Conservation (phyloP, 441 rosid genomes). For the Adansonia rubrostipa region DNA sequence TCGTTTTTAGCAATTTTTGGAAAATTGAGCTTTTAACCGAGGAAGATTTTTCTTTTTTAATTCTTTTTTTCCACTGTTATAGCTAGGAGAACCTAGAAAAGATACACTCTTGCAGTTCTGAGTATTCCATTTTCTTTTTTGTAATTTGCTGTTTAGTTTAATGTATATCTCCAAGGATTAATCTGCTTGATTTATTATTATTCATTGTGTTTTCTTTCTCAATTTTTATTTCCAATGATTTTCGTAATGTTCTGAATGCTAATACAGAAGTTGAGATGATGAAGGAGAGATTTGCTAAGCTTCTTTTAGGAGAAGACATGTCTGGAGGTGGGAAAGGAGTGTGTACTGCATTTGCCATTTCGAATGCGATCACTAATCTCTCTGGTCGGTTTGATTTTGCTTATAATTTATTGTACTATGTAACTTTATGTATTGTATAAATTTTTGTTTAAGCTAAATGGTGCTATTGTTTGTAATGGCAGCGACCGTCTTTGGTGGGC, state of each 20-base stretch:
- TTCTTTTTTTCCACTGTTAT: not conserved
- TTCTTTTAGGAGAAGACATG: slow-evolving; percentile 97
- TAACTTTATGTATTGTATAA: not conserved
- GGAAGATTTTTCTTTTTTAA: not conserved
- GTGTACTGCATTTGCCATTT: slow-evolving; percentile 95
- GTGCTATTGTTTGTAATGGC: slow-evolving; percentile 26
- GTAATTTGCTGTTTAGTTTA: not conserved
- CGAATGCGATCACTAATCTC: slow-evolving; percentile 94
- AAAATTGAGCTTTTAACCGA: not conserved
- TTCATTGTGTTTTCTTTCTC: not conserved
- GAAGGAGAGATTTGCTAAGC: slow-evolving; percentile 98
- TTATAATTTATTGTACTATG: not conserved
- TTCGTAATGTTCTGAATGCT: not conserved
- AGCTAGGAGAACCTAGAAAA: not conserved
- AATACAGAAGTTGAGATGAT: slow-evolving; percentile 81
- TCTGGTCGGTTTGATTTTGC: slow-evolving; percentile 56
- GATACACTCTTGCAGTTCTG: not conserved
- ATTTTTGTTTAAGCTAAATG: slow-evolving; percentile 18
- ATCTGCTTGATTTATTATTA: not conserved
- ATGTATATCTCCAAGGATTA: not conserved
- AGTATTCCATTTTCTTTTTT: not conserved
- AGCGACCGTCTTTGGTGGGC: slow-evolving; percentile 96
- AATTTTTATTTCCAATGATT: not conserved
- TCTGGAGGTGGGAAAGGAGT: slow-evolving; percentile 99
- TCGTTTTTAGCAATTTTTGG: not conserved